A percentile compares a stretch with the other conserved stretches of the same genome.
These are phyloP conservation scores for Macrophomina phaseolina DNA, from an alignment of 2,329 filamentous ascomycete species.

Conservation along the genomic window DNA sequence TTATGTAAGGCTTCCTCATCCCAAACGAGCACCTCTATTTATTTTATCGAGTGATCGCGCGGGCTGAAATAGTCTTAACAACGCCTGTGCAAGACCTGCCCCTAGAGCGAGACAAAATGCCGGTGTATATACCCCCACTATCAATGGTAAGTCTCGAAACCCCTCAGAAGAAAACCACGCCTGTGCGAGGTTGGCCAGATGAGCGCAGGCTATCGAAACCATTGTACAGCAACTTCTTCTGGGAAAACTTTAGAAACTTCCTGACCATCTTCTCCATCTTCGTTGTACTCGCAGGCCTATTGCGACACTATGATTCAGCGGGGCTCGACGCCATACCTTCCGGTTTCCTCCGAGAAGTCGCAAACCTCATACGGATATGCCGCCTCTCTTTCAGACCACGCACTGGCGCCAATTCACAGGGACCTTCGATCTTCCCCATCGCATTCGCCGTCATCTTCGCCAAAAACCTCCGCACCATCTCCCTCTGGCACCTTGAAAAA, in stretches of 20 bases:
- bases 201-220: not conserved
- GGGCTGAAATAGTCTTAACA: no score
- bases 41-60: no score
- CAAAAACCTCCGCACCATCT: constrained; percentile 29
- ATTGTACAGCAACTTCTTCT: not conserved
- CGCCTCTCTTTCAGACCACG: not conserved
- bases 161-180: not conserved
- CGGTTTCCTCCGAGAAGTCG: not conserved
- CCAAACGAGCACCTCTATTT: no score
- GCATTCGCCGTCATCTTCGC: constrained; percentile 30
- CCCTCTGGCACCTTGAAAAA: constrained; percentile 30
- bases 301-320: not conserved
- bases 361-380: not conserved
- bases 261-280: not conserved
- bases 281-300: not conserved
- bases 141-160: not conserved
- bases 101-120: not conserved
- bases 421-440: constrained; percentile 31
- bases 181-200: not conserved
- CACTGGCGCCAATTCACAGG: not conserved
- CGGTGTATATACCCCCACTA: not conserved
- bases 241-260: not conserved
- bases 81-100: no score
- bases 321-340: not conserved
- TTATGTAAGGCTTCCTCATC: no score